A percentile compares a stretch with the other conserved stretches of the same genome.
Conservation (phyloP, 495 filamentous ascomycete genomes). For the Talaromyces liani region DNA sequence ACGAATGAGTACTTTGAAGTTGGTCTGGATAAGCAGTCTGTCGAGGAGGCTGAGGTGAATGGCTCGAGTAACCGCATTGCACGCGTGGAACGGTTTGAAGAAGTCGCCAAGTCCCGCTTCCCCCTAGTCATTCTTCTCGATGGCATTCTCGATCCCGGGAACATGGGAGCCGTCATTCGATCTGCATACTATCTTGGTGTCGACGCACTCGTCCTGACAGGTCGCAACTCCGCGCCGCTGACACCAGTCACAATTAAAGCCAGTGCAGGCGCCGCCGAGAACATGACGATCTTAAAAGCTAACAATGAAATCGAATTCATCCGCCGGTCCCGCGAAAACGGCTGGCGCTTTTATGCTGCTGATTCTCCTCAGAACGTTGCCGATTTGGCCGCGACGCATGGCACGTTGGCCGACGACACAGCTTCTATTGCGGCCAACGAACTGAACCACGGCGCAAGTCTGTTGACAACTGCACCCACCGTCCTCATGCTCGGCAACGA, state of each 20-base stretch:
- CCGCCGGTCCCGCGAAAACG: slow-evolving; percentile 51
- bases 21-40: slow-evolving; percentile 56
- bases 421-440: not conserved
- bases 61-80: slow-evolving; percentile 33
- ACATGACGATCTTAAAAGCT: slow-evolving; percentile 61
- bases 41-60: slow-evolving; percentile 66
- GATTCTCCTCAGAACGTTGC: slow-evolving; percentile 40
- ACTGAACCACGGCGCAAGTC: slow-evolving; percentile 16
- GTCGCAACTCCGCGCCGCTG: slow-evolving; percentile 60
- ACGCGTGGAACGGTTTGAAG: slow-evolving; percentile 1
- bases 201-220: slow-evolving; percentile 63
- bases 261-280: slow-evolving; percentile 78
- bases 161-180: slow-evolving; percentile 82
- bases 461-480: slow-evolving; percentile 53
- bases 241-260: slow-evolving; percentile 76
- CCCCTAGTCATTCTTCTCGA: slow-evolving; percentile 79
- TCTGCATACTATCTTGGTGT: slow-evolving; percentile 81
- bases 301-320: slow-evolving; percentile 62
- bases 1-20: slow-evolving; percentile 45
- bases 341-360: slow-evolving; percentile 82
- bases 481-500: slow-evolving; percentile 81
- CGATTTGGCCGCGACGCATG: not conserved
- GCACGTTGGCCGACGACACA: not conserved
- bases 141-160: slow-evolving; percentile 80
- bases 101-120: slow-evolving; percentile 32